phyloP scores from a whole-genome alignment of 1,284 basidiomycete species.

The Puccinia coronata region DNA sequence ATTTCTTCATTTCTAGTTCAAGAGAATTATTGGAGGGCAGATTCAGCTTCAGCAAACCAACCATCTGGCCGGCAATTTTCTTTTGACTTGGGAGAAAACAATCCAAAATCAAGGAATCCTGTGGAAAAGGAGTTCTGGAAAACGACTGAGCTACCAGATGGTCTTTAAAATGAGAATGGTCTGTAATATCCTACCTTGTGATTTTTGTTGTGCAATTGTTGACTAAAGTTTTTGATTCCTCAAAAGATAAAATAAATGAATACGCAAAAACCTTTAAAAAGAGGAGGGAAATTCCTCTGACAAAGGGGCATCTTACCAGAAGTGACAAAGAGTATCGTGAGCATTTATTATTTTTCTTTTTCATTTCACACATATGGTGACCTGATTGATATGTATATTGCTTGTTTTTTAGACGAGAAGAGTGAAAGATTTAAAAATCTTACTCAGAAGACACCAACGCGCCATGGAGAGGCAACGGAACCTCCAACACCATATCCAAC shows the following conservation, averaged over 20 bases:
- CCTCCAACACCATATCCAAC: background rate
- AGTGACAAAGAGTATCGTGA: background rate
- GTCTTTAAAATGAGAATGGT: background rate
- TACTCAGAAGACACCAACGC: background rate
- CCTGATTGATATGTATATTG: background rate
- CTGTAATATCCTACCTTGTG: background rate
- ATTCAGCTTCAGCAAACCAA: background rate
- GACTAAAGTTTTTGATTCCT: background rate
- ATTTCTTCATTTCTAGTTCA: background rate
- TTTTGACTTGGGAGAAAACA: background rate
- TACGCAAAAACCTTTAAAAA: background rate
- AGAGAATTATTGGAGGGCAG: background rate
- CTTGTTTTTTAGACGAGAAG: background rate
- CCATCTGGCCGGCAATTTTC: background rate
- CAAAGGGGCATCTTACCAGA: background rate
- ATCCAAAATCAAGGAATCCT: background rate
- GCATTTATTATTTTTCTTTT: background rate
- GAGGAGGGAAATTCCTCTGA: background rate
- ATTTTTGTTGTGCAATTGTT: background rate
- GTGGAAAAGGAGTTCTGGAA: background rate
- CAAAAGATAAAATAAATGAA: background rate
- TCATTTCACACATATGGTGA: background rate
- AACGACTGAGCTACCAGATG: background rate
- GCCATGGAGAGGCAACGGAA: background rate
- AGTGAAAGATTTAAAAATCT: background rate